Conservation (phyloP, 2,329 filamentous ascomycete species). For the Alternaria tenuissima region DNA sequence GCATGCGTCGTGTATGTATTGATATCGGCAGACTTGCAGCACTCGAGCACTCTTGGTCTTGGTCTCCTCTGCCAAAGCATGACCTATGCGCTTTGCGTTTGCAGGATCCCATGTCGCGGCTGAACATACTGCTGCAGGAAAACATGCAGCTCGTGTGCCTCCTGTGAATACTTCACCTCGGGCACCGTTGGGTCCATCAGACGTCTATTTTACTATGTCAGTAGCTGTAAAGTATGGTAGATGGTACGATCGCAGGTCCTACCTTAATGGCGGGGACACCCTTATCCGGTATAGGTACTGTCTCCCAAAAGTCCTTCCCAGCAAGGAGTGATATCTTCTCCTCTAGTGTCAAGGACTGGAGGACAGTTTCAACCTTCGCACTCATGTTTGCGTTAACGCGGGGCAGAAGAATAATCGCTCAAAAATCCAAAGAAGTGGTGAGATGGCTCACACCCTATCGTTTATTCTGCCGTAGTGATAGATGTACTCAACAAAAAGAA, state of each 20-base stretch:
- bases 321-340: constrained; percentile 48
- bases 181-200: constrained; percentile 74
- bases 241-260: not conserved
- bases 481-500: not conserved
- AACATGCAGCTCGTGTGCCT: constrained; percentile 71
- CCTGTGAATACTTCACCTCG: constrained; percentile 71
- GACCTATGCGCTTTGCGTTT: constrained; percentile 61
- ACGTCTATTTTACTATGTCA: constrained; percentile 54
- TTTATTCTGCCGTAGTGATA: constrained; percentile 3
- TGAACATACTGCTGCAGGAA: constrained; percentile 76
- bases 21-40: constrained; percentile 51
- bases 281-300: constrained; percentile 65
- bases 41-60: constrained; percentile 77
- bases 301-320: constrained; percentile 73
- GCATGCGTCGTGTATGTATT: not conserved
- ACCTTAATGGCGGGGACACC: constrained; percentile 66
- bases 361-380: constrained; percentile 37
- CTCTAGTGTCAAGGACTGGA: constrained; percentile 45
- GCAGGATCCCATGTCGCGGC: constrained; percentile 76
- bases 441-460: not conserved
- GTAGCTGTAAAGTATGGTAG: not conserved
- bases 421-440: not conserved
- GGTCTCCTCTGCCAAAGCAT: constrained; percentile 74
- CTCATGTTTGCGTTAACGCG: constrained; percentile 23
- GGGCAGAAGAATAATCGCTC: not conserved